Base-by-base conservation (phyloP, 192 early-diverging fungal genomes). In the Rhizoclosmatium globosum region DNA sequence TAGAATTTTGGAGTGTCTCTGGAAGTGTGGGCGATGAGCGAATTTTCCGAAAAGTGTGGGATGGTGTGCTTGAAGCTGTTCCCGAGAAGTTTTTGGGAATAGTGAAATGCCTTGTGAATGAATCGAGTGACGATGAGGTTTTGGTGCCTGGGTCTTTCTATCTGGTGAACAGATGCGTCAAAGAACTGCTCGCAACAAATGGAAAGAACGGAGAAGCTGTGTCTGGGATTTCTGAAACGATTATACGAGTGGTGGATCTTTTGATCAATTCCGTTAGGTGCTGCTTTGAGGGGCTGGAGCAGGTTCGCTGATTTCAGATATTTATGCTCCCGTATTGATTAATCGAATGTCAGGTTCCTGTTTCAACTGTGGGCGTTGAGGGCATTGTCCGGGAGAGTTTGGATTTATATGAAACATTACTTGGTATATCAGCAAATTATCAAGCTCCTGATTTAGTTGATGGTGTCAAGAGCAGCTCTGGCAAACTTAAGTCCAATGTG, bases 241-340 rank as follows among this genome's bases (percentile, higher is more conserved):
- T 31, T 31, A 31, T 31, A 31, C 31, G 43, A 43, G 66, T 42
- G 13, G 66, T 68, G 15, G 66, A 31, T 13, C n/a, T 71, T 15
- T 58, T 74, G 44, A 1, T 74, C 6, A 74, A 74, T 62, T 74
- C 72, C 7, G 62, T 74, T 45, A 21, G 72, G 2, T 19, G 59
- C 3, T 74, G 72, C 44, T 74, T 62, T 74, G 42, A 44, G 9
- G 59, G 60, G 11, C 43, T 43, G 9, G 58, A 60, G 38, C 47
- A 13, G 47, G 69, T 31, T 31, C 31, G 31, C 31, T 31, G 31
- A 31, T 31, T 31, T 31, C 0, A 31, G 31, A 31, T 31, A 0
- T 31, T 31, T 71, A 38, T n/a, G n/a, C n/a, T n/a, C n/a, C n/a
- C n/a, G n/a, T n/a, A n/a, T n/a, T n/a, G n/a, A n/a, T n/a, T n/a